Evolutionary conservation across 345 rosid genomes (phyloP).

Genomic region (Ailanthus altissimus): DNA sequence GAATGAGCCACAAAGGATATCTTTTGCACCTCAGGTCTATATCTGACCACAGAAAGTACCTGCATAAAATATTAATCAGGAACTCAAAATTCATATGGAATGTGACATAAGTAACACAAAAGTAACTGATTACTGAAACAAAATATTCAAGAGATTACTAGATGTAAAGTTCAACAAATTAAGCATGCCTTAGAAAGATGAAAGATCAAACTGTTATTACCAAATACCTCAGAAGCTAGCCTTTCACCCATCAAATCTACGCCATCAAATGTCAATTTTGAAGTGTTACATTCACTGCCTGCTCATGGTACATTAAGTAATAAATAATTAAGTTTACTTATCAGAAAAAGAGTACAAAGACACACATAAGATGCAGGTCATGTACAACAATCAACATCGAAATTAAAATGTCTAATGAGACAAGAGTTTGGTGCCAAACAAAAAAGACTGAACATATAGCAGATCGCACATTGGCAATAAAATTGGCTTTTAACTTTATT

Average conservation of each 20-base stretch:
- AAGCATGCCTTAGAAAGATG: slow-evolving; percentile 10
- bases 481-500: neutral
- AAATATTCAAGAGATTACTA: slow-evolving; percentile 9
- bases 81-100: slow-evolving; percentile 15
- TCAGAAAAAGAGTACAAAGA: neutral
- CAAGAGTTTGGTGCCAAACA: no score
- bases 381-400: neutral
- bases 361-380: neutral
- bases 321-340: slow-evolving; percentile 3
- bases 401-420: neutral
- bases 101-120: neutral
- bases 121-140: slow-evolving; percentile 2
- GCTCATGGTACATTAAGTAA: slow-evolving; percentile 25
- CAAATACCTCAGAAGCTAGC: slow-evolving; percentile 81
- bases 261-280: slow-evolving; percentile 84
- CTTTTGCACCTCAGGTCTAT: slow-evolving; percentile 59
- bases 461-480: neutral
- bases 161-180: slow-evolving; percentile 10
- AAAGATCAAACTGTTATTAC: slow-evolving; percentile 25
- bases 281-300: slow-evolving; percentile 86
- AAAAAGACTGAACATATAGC: neutral
- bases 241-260: slow-evolving; percentile 95
- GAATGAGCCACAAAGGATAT: slow-evolving; percentile 97
- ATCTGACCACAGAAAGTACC: slow-evolving; percentile 70
- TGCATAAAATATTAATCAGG: slow-evolving; percentile 34